These are phyloP conservation scores for Penicillium olsonii DNA, from an alignment of 2,329 filamentous ascomycete species.

Conservation along the genomic window DNA sequence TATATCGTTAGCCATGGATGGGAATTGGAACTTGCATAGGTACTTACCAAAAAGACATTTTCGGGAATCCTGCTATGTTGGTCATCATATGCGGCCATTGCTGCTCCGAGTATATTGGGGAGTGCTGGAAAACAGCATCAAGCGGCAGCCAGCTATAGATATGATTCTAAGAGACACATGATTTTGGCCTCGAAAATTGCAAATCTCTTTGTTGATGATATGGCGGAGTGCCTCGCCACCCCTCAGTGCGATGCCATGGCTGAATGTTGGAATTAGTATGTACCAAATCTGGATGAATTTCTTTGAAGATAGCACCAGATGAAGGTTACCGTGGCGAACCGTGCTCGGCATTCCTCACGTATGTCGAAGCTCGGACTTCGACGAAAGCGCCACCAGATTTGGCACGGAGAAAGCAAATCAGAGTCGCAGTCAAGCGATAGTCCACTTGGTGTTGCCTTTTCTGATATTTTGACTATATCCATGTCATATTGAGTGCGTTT, in stretches of 20 bases:
- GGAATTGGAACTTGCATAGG: neutral
- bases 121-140: too few relatives aligned
- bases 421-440: neutral
- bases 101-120: neutral
- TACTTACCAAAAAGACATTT: conserved; percentile 5
- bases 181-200: too few relatives aligned
- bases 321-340: neutral
- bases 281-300: neutral
- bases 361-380: neutral
- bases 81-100: conserved; percentile 2
- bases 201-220: neutral
- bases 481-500: neutral
- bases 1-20: neutral
- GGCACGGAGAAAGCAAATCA: neutral
- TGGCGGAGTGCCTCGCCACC: neutral
- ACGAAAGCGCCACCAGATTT: neutral
- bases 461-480: neutral
- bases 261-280: too few relatives aligned
- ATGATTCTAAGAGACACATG: too few relatives aligned
- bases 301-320: neutral
- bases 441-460: neutral
- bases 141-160: too few relatives aligned
- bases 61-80: conserved; percentile 4
- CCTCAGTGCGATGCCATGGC: neutral
- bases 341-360: neutral